Evolutionary conservation across 371 early-diverging fungal species (phyloP).

Genomic region (Apophysomyces elegans): DNA sequence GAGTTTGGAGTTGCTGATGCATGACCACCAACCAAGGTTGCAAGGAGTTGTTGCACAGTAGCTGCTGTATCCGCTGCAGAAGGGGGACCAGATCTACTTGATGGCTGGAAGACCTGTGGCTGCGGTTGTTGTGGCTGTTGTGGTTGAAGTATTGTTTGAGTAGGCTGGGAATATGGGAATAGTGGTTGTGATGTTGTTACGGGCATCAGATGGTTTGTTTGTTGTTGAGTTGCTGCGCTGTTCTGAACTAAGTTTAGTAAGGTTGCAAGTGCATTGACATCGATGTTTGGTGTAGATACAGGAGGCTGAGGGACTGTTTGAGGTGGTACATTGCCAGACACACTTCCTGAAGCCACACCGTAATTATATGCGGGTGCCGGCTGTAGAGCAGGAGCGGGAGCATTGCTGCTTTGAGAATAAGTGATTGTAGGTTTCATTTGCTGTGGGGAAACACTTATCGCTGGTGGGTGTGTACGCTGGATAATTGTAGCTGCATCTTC

Average conservation of each 20-base stretch:
- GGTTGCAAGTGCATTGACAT: slow-evolving; percentile 9
- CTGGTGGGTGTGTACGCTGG: slow-evolving; percentile 17
- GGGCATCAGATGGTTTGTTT: neutral
- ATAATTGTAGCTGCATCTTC: slow-evolving; percentile 32
- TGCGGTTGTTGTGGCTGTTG: neutral
- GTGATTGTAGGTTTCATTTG: neutral
- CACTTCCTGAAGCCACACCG: slow-evolving; percentile 3
- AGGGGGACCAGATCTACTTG: neutral
- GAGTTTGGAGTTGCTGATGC: neutral
- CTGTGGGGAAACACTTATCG: neutral
- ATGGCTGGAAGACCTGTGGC: neutral
- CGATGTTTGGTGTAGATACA: slow-evolving; percentile 1
- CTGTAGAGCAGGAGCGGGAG: neutral
- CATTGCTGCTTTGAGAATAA: slow-evolving; percentile 9
- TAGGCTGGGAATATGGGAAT: neutral
- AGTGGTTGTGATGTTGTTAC: neutral
- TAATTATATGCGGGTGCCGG: neutral
- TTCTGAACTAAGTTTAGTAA: slow-evolving; percentile 5
- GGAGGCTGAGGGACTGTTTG: slow-evolving; percentile 7
- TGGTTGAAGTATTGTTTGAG: neutral
- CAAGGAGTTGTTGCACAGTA: slow-evolving; percentile 4
- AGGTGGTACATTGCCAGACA: neutral
- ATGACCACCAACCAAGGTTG: neutral
- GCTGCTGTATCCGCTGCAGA: slow-evolving; percentile 5
- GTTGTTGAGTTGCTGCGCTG: neutral